phyloP scores from a whole-genome alignment of 108 stramenopile species.

The Fragilaria radians region DNA sequence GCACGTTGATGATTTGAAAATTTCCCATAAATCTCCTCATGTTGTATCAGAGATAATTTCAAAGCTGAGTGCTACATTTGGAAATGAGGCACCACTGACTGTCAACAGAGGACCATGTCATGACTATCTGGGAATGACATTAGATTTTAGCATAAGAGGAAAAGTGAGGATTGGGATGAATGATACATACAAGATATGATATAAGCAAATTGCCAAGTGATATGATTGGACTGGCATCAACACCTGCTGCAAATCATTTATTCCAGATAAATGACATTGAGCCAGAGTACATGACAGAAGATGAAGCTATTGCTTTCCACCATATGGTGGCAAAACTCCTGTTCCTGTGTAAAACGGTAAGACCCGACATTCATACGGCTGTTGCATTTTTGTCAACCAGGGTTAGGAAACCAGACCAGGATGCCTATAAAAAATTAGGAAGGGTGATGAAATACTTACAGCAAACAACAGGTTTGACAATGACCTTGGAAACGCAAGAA shows the following conservation, averaged over 20 bases:
- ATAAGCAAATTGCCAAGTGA: slow-evolving; percentile 15
- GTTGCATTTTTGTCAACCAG: slow-evolving; percentile 30
- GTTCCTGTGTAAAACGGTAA: slow-evolving; percentile 18
- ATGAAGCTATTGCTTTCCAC: slow-evolving; percentile 15
- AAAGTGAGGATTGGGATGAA: neutral
- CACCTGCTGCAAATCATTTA: slow-evolving; percentile 28
- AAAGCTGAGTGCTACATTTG: neutral
- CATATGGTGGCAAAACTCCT: slow-evolving; percentile 20
- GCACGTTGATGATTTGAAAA: slow-evolving; percentile 43
- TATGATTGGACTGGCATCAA: slow-evolving; percentile 9
- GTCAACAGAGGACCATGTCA: slow-evolving; percentile 10
- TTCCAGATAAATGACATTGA: slow-evolving; percentile 25
- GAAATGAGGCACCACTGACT: slow-evolving; percentile 5
- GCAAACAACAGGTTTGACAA: slow-evolving; percentile 10
- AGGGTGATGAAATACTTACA: slow-evolving; percentile 26
- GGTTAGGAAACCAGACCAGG: slow-evolving; percentile 18
- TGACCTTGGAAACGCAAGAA: slow-evolving; percentile 9
- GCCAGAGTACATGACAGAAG: neutral
- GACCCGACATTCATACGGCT: slow-evolving; percentile 29
- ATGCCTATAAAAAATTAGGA: slow-evolving; percentile 32
- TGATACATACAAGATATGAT: slow-evolving; percentile 17
- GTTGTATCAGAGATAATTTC: slow-evolving; percentile 6
- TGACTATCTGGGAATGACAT: slow-evolving; percentile 33
- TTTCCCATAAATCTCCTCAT: slow-evolving; percentile 16
- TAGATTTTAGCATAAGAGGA: slow-evolving; percentile 14